Evolutionary conservation across 2,329 filamentous ascomycete genomes (phyloP), one percentile per base, ranked within the genome.

Genomic region (Aspergillus arachidicola): DNA sequence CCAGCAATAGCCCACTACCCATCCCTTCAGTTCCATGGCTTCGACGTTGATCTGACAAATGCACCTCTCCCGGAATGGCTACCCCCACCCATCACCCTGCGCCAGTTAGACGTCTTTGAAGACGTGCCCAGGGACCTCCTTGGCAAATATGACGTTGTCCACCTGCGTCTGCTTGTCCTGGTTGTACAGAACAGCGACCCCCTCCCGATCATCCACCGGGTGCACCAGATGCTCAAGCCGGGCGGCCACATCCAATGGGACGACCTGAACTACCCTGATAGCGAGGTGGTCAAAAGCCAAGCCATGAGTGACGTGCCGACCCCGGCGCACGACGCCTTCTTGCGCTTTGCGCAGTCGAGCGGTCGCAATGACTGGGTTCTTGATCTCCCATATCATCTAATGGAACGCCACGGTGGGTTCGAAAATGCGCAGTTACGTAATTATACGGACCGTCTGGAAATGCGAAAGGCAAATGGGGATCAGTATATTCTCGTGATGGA

Each of bases 191-290:
- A 60, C 4, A 36, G 34, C 28, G 60, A 65, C 10, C 67, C 69
- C 9, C 57, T 73, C 26, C 59, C 61, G 19, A 67, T 70, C 38
- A 61, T 74, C 11, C 57, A 64, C 9, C 59, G 62, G n/a, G 23
- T 51, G n/a, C 23, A 26, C 16, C 48, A 32, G 12, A 62, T 75
- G 58, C 64, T 75, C 50, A 71, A 71, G 41, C 72, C 70, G 0
- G 72, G 72, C 11, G 73, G 73, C 1, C 72, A 69, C 57, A 64
- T 75, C 11, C 72, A 75, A 61, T 75, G 73, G 73, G 72, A 75
- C 48, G 72, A 73, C 23, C 61, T 74, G 38, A 63, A 73, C 46
- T 67, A 59, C 32, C 61, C 63, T 72, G 51, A 66, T 53, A 71
- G 62, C 45, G 50, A 62, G 32, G 50, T 69, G 23, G 21, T 46